phyloP scores from a whole-genome alignment of 139 green algal genomes.

The Volvox reticuliferus region DNA sequence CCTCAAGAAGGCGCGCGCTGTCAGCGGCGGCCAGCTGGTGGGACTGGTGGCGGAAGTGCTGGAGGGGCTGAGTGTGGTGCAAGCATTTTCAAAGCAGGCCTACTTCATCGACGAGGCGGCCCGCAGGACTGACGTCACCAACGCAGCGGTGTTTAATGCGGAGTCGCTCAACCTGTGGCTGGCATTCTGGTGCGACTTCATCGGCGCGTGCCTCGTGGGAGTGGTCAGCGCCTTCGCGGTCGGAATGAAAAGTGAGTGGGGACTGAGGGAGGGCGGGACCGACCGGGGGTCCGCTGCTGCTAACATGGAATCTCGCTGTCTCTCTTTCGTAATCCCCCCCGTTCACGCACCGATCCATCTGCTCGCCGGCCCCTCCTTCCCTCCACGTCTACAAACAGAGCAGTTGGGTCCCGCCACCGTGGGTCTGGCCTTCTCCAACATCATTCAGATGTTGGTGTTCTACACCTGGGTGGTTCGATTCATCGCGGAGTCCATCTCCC shows the following conservation, averaged over 20 bases:
- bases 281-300: neutral
- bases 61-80: constrained; percentile 71
- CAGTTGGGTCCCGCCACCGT: constrained; percentile 64
- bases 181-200: constrained; percentile 78
- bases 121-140: constrained; percentile 38
- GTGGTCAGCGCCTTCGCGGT: constrained; percentile 70
- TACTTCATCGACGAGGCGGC: constrained; percentile 63
- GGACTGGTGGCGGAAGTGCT: constrained; percentile 72
- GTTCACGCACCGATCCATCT: neutral
- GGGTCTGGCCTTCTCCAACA: constrained; percentile 76
- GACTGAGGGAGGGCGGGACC: neutral
- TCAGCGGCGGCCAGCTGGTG: constrained; percentile 64
- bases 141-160: constrained; percentile 65
- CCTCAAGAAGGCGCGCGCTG: constrained; percentile 69
- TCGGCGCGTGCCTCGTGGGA: constrained; percentile 71
- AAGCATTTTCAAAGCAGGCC: constrained; percentile 63
- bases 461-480: constrained; percentile 71
- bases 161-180: constrained; percentile 77
- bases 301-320: neutral
- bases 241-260: constrained; percentile 35
- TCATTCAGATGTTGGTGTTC: constrained; percentile 72
- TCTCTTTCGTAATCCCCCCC: neutral
- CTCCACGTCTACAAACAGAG: constrained; percentile 17
- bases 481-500: constrained; percentile 62
- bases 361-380: neutral